These are phyloP conservation scores for Epichloe aotearoae DNA, from an alignment of 2,329 filamentous ascomycete species.

Conservation along the genomic window DNA sequence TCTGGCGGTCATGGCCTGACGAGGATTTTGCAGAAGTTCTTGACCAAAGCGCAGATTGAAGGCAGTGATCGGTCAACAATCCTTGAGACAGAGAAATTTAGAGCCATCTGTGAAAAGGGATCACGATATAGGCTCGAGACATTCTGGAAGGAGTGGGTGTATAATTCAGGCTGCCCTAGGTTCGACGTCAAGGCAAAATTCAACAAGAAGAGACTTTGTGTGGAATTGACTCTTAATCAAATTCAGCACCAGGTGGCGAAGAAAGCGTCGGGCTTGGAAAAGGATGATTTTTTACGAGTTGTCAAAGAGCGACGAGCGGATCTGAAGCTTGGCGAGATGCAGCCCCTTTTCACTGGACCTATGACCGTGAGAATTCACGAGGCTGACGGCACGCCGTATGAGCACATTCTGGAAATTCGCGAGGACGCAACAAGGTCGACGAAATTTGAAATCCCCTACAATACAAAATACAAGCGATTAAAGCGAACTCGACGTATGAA, in stretches of 20 bases:
- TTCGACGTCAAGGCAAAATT: constrained; percentile 82
- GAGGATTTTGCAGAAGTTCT: constrained; percentile 72
- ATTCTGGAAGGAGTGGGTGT: constrained; percentile 92
- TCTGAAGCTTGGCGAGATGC: constrained; percentile 55
- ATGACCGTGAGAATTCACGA: constrained; percentile 98
- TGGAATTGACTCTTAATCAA: constrained; percentile 83
- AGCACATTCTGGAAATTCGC: constrained; percentile 93
- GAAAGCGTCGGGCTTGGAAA: constrained; percentile 40
- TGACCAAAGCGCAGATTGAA: constrained; percentile 68
- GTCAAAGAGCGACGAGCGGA: constrained; percentile 65
- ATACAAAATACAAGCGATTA: constrained; percentile 95
- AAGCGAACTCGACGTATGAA: constrained; percentile 78
- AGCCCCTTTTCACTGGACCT: constrained; percentile 79
- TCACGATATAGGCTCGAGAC: constrained; percentile 75
- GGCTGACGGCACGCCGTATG: constrained; percentile 93
- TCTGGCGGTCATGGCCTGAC: constrained; percentile 69
- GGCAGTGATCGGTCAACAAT: constrained; percentile 52
- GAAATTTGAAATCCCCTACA: constrained; percentile 93
- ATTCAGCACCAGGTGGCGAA: constrained; percentile 39
- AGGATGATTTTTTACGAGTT: constrained; percentile 75
- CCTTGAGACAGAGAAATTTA: constrained; percentile 62
- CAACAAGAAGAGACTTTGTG: constrained; percentile 93
- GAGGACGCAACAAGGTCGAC: constrained; percentile 61
- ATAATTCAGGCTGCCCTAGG: constrained; percentile 74
- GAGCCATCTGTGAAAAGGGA: constrained; percentile 74